Evolutionary conservation across 139 green algal species (phyloP).

Genomic region (Pseudopediastrum boryanum): DNA sequence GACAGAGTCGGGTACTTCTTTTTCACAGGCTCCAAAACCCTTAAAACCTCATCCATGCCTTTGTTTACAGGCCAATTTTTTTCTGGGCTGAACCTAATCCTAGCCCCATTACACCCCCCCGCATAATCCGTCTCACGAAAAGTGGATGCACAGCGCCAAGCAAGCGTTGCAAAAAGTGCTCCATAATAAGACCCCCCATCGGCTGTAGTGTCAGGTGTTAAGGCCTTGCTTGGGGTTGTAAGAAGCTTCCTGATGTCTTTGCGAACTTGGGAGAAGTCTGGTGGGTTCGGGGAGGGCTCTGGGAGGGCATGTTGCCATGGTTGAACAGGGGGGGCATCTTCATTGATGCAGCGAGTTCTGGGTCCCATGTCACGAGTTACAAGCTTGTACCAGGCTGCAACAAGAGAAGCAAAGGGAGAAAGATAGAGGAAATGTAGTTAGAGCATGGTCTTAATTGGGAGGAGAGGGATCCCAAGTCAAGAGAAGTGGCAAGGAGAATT

Average conservation of each 20-base stretch:
- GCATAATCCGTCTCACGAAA: conserved; percentile 11
- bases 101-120: conserved; percentile 51
- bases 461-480: neutral
- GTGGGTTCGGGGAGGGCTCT: neutral
- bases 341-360: conserved; percentile 6
- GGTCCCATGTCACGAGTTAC: conserved; percentile 31
- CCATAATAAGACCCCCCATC: conserved; percentile 21
- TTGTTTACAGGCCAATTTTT: conserved; percentile 39
- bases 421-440: too few species aligned
- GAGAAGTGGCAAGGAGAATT: neutral
- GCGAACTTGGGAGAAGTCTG: conserved; percentile 10
- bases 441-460: neutral
- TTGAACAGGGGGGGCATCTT: conserved; percentile 31
- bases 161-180: conserved; percentile 41
- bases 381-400: conserved; percentile 18
- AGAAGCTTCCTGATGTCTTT: neutral
- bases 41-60: conserved; percentile 7
- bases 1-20: neutral
- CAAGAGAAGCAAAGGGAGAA: too few species aligned
- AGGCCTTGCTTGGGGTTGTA: neutral
- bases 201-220: neutral
- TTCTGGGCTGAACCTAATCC: conserved; percentile 44
- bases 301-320: conserved; percentile 47
- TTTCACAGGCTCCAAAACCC: conserved; percentile 26
- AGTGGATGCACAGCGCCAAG: conserved; percentile 42